These are phyloP conservation scores for Moniliophthora roreri DNA, from an alignment of 1,284 basidiomycete genomes.

Conservation along the genomic window DNA sequence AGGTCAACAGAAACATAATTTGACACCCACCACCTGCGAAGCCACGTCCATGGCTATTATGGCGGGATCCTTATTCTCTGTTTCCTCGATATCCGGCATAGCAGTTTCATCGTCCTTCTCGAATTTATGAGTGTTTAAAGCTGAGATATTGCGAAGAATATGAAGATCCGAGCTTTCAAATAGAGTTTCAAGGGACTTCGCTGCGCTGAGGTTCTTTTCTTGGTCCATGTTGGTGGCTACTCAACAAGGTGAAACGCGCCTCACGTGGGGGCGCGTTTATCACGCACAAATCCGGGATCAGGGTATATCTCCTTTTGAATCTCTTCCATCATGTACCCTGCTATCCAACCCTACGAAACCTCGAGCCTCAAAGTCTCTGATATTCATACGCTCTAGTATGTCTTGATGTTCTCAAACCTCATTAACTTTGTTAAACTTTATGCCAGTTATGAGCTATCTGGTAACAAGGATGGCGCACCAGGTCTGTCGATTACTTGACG, in stretches of 20 bases:
- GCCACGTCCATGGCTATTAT: slow-evolving; percentile 46
- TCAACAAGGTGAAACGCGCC: neutral
- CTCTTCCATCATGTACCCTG: slow-evolving; percentile 49
- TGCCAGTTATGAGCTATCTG: slow-evolving; percentile 76
- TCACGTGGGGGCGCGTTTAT: neutral
- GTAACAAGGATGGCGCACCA: slow-evolving; percentile 74
- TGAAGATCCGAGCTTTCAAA: slow-evolving; percentile 31
- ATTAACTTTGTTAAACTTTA: neutral
- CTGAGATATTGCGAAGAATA: slow-evolving; percentile 32
- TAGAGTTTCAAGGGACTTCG: slow-evolving; percentile 17
- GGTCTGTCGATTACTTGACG: slow-evolving; percentile 42
- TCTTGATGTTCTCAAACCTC: slow-evolving; percentile 14
- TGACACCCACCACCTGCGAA: slow-evolving; percentile 42
- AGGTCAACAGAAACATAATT: too few species aligned
- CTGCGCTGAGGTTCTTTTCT: slow-evolving; percentile 27
- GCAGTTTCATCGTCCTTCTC: slow-evolving; percentile 30
- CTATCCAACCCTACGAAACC: slow-evolving; percentile 61
- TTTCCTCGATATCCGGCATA: slow-evolving; percentile 32
- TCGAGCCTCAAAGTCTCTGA: slow-evolving; percentile 74
- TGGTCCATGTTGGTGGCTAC: slow-evolving; percentile 24
- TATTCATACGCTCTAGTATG: slow-evolving; percentile 79
- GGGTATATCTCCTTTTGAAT: neutral
- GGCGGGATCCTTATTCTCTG: slow-evolving; percentile 41
- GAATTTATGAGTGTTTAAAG: slow-evolving; percentile 34
- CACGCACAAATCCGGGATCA: neutral